Evolutionary conservation across 768 basidiomycete genomes (phyloP), one percentile per base, ranked within the genome.

Genomic region (Auriculariales sp.): DNA sequence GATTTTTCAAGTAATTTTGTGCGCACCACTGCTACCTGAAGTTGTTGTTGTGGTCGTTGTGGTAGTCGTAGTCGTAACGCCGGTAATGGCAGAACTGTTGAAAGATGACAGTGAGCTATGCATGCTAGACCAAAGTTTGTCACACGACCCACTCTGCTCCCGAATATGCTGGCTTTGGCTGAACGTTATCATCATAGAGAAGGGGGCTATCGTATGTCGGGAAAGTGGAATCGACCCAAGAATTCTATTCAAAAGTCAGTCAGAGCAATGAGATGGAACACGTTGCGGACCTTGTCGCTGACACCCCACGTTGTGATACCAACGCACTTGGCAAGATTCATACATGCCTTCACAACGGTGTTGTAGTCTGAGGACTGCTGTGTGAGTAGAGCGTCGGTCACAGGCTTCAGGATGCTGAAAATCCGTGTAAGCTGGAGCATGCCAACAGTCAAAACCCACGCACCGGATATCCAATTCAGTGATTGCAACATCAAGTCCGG

Each of bases 401-500:
- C 39, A 9, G 39, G 39, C 22, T 12, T n/a, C 3, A 11, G 39
- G 5, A 44, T 44, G 6, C 39, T 44, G n/a, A n/a, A n/a, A n/a
- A n/a, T n/a, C n/a, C n/a, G n/a, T n/a, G n/a, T n/a, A n/a, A n/a
- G n/a, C n/a, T n/a, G n/a, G n/a, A 44, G 19, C 15, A 44, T 25
- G 19, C 27, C 4, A 3, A 10, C 22, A 2, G 39, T 2, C 39
- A 2, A 12, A 9, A 19, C n/a, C n/a, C 22, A 24, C 39, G 39
- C 49, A 50, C 46, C 79, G 69, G 56, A 77, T 77, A 57, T 83
- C 80, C 45, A 83, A 70, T 58, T 81, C 81, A 2, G 81, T 83
- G 10, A 44, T 12, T 5, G 39, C 39, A 5, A 44, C 39, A 7
- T 44, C 22, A 19, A 44, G 19, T 7, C 39, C 39, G 22, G 39